Evolutionary conservation across 2,329 filamentous ascomycete genomes (phyloP).

Genomic region (Apiospora koreana): DNA sequence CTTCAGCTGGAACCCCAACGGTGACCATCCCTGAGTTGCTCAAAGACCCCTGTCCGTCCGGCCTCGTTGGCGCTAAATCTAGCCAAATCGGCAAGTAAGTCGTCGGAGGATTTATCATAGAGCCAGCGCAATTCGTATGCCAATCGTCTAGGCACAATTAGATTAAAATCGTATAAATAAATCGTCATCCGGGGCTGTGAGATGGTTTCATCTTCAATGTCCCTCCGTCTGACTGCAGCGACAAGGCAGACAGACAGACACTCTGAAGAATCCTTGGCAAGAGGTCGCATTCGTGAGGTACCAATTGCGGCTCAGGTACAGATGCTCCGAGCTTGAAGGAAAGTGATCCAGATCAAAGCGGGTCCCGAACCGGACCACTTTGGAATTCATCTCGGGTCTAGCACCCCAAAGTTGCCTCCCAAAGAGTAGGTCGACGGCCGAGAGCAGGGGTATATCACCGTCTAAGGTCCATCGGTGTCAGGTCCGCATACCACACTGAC

Average conservation of each 20-base stretch:
- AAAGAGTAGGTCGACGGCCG: not conserved
- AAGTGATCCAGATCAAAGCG: slow-evolving; percentile 7
- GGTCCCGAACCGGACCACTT: not conserved
- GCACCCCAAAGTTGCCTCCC: not conserved
- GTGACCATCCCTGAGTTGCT: slow-evolving; percentile 5
- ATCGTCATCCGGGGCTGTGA: not conserved
- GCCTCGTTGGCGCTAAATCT: not conserved
- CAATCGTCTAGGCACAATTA: not conserved
- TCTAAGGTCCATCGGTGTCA: slow-evolving; percentile 3
- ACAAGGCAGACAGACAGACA: not conserved
- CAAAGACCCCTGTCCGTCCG: not conserved
- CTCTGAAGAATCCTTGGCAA: not conserved
- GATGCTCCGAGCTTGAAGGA: not conserved
- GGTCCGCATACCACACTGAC: not conserved
- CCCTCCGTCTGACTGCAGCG: not conserved
- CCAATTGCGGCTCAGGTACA: not conserved
- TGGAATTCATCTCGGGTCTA: not conserved
- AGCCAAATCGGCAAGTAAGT: not conserved
- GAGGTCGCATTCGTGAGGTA: not conserved
- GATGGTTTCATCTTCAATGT: not conserved
- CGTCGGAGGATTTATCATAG: not conserved
- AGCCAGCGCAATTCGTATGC: not conserved
- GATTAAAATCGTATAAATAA: not conserved
- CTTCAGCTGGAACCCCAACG: slow-evolving; percentile 11
- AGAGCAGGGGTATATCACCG: not conserved